These are phyloP conservation scores for Suillus decipiens DNA, from an alignment of 768 basidiomycete genomes.

Conservation along the genomic window DNA sequence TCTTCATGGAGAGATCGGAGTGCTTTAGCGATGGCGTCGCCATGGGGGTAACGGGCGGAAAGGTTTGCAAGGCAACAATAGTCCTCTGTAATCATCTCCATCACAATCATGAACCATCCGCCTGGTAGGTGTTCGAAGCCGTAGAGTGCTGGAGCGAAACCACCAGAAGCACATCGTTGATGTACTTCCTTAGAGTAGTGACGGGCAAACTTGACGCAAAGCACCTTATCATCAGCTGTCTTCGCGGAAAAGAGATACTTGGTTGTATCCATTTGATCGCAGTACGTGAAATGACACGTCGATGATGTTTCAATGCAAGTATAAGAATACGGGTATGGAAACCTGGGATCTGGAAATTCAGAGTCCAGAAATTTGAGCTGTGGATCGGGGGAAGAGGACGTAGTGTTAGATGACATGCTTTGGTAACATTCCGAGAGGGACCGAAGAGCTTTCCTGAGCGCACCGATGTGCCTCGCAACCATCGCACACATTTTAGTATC, in stretches of 20 bases:
- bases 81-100: slow-evolving; percentile 22
- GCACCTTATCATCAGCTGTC: background rate
- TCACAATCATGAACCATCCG: slow-evolving; percentile 32
- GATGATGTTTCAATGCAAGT: background rate
- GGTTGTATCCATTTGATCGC: background rate
- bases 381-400: background rate
- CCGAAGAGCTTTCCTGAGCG: slow-evolving; percentile 27
- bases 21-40: background rate
- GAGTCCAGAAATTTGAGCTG: background rate
- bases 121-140: slow-evolving; percentile 29
- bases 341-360: background rate
- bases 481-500: slow-evolving; percentile 18
- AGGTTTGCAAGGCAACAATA: background rate
- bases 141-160: slow-evolving; percentile 21
- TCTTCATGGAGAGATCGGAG: slow-evolving; percentile 16
- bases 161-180: slow-evolving; percentile 17
- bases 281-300: background rate
- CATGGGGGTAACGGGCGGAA: background rate
- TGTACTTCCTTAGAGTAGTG: slow-evolving; percentile 21
- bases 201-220: slow-evolving; percentile 21
- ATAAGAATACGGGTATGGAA: background rate
- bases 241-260: background rate
- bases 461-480: slow-evolving; percentile 25
- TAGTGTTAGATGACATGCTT: background rate
- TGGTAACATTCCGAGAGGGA: slow-evolving; percentile 26